These are phyloP conservation scores for Puccinia hordei DNA, from an alignment of 1,284 basidiomycete species.

Conservation along the genomic window DNA sequence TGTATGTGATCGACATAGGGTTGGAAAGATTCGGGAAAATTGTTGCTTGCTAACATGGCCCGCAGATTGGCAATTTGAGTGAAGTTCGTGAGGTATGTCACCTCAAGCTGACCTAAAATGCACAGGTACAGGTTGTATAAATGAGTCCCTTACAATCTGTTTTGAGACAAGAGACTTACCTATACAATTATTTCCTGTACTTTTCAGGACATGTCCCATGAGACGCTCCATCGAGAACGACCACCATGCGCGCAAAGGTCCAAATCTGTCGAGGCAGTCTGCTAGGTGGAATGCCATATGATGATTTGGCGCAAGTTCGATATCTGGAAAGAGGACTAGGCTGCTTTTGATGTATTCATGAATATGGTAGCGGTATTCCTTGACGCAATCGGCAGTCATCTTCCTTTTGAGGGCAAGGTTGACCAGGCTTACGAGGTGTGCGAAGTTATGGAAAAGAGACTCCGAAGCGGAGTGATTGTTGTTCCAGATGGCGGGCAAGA, in stretches of 20 bases:
- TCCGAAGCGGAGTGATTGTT: neutral
- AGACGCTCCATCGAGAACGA: slow-evolving; percentile 39
- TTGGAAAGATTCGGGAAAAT: neutral
- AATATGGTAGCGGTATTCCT: slow-evolving; percentile 12
- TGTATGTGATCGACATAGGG: neutral
- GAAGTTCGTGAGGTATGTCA: slow-evolving; percentile 19
- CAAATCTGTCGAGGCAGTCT: slow-evolving; percentile 22
- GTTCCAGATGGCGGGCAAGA: neutral
- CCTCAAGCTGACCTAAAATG: slow-evolving; percentile 24
- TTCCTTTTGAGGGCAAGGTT: slow-evolving; percentile 29
- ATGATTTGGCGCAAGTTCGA: slow-evolving; percentile 27
- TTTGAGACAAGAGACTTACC: neutral
- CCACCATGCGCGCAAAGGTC: slow-evolving; percentile 36
- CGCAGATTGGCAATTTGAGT: neutral
- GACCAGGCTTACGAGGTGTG: slow-evolving; percentile 32
- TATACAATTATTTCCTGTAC: slow-evolving; percentile 11
- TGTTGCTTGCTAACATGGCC: neutral
- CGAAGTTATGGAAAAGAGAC: slow-evolving; percentile 19
- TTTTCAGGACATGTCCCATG: slow-evolving; percentile 24
- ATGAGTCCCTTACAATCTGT: neutral
- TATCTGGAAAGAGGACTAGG: slow-evolving; percentile 24
- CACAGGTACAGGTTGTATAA: too few relatives aligned
- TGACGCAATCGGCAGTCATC: neutral
- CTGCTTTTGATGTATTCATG: neutral
- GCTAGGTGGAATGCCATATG: slow-evolving; percentile 43